These are phyloP conservation scores for Pichia insulana DNA, from an alignment of 805 yeast species.

Conservation along the genomic window DNA sequence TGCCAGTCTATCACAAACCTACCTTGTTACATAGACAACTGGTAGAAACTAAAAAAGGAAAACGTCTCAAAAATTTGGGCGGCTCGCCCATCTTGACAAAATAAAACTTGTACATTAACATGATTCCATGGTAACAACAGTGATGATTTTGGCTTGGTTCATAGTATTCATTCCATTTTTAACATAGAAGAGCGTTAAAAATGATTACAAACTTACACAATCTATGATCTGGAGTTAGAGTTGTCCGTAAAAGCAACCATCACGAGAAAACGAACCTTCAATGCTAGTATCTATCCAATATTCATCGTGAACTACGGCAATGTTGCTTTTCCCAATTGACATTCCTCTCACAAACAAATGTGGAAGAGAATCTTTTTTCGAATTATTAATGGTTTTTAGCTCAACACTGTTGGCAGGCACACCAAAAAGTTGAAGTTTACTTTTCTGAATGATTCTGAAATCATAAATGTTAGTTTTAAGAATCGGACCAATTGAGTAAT, in stretches of 20 bases:
- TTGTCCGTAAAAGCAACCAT: constrained; percentile 56
- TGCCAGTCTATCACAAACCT: no score
- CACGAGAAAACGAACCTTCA: constrained; percentile 54
- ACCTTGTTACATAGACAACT: no score
- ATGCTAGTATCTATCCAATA: constrained; percentile 42
- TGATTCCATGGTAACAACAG: no score
- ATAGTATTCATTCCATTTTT: no score
- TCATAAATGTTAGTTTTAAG: constrained; percentile 54
- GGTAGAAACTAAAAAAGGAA: no score
- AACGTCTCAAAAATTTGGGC: no score
- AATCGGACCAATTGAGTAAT: constrained; percentile 48
- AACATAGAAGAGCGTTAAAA: no score
- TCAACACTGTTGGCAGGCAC: constrained; percentile 54
- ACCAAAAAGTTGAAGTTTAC: constrained; percentile 36
- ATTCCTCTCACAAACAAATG: constrained; percentile 54
- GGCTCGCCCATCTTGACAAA: no score
- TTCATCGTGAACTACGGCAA: constrained; percentile 31
- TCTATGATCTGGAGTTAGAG: background rate
- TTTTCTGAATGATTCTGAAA: constrained; percentile 38
- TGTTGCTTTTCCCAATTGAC: constrained; percentile 42
- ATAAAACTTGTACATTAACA: no score
- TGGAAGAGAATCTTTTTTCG: constrained; percentile 37
- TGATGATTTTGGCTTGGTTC: no score
- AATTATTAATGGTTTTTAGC: constrained; percentile 37
- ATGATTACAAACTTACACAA: no score